These are phyloP conservation scores for Cydonia oblonga DNA, from an alignment of 331 rosid species.

Conservation along the genomic window DNA sequence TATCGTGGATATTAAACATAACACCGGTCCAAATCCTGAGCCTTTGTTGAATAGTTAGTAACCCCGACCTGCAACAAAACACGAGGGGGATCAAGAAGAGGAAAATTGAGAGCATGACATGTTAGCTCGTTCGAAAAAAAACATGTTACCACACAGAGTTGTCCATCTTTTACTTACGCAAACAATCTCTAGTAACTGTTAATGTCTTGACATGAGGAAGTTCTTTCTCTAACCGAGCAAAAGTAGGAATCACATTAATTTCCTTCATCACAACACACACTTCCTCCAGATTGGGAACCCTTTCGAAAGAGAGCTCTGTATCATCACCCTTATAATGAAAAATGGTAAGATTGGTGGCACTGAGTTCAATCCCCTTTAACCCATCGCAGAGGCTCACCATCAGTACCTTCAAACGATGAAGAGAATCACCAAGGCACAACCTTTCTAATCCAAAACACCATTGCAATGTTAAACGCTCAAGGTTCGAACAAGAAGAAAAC, in stretches of 20 bases:
- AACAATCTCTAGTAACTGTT: neutral
- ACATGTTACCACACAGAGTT: neutral
- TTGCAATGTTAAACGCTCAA: conserved; percentile 4
- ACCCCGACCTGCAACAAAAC: neutral
- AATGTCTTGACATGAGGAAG: neutral
- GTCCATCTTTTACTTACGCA: neutral
- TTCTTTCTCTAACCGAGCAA: neutral
- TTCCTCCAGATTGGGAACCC: neutral
- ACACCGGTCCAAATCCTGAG: neutral
- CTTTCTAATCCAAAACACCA: conserved; percentile 1
- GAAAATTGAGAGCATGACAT: neutral
- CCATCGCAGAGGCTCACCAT: neutral
- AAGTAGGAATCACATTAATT: neutral
- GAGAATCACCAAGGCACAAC: neutral
- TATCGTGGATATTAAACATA: neutral
- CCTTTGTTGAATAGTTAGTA: neutral
- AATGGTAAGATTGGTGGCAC: neutral
- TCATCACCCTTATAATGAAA: neutral
- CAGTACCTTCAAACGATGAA: neutral
- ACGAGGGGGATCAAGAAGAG: neutral
- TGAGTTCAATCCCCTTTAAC: neutral
- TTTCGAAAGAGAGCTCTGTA: neutral
- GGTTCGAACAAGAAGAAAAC: neutral
- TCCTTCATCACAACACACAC: neutral
- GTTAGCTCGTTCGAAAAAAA: neutral